Evolutionary conservation across 257 asterid species (phyloP), one percentile per base, ranked within the genome.

Genomic region (Pogostemon cablin): DNA sequence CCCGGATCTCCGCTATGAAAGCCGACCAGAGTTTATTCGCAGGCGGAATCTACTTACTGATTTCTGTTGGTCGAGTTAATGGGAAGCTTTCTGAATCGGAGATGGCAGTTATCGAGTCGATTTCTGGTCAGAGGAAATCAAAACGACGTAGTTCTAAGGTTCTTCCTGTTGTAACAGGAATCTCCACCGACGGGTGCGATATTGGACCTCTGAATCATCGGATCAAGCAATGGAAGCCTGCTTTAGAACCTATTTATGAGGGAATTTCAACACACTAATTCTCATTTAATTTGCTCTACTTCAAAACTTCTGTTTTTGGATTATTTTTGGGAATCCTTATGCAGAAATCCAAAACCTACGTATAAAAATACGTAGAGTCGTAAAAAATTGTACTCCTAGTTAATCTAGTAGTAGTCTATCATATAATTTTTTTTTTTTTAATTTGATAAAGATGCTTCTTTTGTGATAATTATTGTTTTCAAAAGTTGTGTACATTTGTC

Each of bases 201-300:
- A 56, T 11, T 47, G 76, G 74, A 34, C 10, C 17, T 17, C 6
- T 11, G 25, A 65, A 65, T 62, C 3, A 39, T 12, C 76, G 86
- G 35, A 39, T 64, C 11, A 74, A 78, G 59, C 86, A 69, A 40
- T 79, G 89, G 89, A 77, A 50, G 32, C 89, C 85, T 65, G 76
- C 78, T 46, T 47, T 84, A 10, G 86, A 81, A 65, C 79, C 89
- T 7, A 80, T 84, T 69, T 10, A 6, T n/a, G 89, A 82, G 65
- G 77, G 72, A 53, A 65, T 67, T 63, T 78, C 62, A 71, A 9
- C 57, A 9, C 7, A 9, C 6, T 66, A 8, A 35, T 43, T 4
- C 2, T 3, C 10, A 3, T 32, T 20, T 4, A 3, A 0, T 15
- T 7, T 41, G 9, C 11, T 59, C 25, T 41, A 38, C n/a, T 1